phyloP scores from a whole-genome alignment of 139 green algal species.

The Haematococcus sp. region DNA sequence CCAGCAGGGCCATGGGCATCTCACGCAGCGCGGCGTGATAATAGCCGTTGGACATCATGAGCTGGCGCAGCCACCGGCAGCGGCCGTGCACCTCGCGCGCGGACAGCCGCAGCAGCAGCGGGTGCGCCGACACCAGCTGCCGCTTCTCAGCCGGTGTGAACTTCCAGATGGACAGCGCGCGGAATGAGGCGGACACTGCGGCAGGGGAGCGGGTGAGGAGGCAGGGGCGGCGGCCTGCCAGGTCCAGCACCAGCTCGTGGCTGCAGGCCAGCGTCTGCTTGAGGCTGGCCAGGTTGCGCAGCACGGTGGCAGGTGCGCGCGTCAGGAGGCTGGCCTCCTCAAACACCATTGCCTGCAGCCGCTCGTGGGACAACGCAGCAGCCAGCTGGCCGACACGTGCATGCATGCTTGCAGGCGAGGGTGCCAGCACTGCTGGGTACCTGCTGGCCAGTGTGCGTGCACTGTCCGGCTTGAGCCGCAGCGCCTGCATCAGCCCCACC shows the following conservation, averaged over 20 bases:
- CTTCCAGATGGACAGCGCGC: slow-evolving; percentile 47
- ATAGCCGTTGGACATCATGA: slow-evolving; percentile 38
- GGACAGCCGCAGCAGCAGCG: slow-evolving; percentile 44
- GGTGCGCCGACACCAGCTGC: slow-evolving; percentile 26
- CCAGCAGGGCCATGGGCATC: slow-evolving; percentile 25
- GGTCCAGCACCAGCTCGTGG: not conserved
- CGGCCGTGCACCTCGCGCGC: slow-evolving; percentile 43
- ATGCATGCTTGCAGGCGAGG: not conserved
- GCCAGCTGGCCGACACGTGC: slow-evolving; percentile 6
- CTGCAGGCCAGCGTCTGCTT: slow-evolving; percentile 11
- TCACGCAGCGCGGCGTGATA: slow-evolving; percentile 38
- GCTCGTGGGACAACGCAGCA: not conserved
- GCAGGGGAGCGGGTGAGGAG: slow-evolving; percentile 26
- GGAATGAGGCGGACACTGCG: slow-evolving; percentile 15
- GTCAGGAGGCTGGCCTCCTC: slow-evolving; percentile 27
- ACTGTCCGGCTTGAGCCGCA: not conserved
- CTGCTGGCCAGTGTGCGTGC: not conserved
- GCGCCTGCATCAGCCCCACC: not conserved
- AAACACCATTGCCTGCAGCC: slow-evolving; percentile 7
- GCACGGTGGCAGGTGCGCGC: not conserved
- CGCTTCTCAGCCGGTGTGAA: slow-evolving; percentile 31
- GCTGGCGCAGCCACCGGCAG: slow-evolving; percentile 48
- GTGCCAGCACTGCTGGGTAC: slow-evolving; percentile 28
- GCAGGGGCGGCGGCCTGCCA: slow-evolving; percentile 19
- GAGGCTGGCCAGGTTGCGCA: slow-evolving; percentile 9